phyloP scores from a whole-genome alignment of 352 stramenopile genomes.

The Pythium phragmitis region DNA sequence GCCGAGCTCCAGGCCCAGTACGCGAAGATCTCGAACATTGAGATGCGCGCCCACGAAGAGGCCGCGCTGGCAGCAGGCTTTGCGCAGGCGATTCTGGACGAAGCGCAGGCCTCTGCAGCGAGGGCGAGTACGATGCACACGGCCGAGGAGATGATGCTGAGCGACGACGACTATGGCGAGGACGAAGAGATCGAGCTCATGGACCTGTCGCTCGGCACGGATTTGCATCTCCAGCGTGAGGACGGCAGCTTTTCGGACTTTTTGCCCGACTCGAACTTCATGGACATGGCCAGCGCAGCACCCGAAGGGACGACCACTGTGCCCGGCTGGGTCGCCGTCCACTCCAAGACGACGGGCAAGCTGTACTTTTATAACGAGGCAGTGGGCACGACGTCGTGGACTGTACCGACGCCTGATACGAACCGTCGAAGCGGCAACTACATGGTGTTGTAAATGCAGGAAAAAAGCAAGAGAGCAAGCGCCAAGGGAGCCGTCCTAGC shows the following conservation, averaged over 20 bases:
- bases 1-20: slow-evolving; percentile 15
- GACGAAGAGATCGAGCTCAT: slow-evolving; percentile 23
- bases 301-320: slow-evolving; percentile 26
- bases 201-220: slow-evolving; percentile 50
- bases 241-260: slow-evolving; percentile 73
- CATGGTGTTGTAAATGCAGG: slow-evolving; percentile 59
- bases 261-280: slow-evolving; percentile 63
- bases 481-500: too few relatives aligned
- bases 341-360: slow-evolving; percentile 73
- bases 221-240: slow-evolving; percentile 29
- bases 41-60: slow-evolving; percentile 24
- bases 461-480: neutral
- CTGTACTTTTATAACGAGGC: slow-evolving; percentile 85
- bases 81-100: slow-evolving; percentile 20
- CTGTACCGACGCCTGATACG: slow-evolving; percentile 57
- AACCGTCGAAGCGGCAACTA: slow-evolving; percentile 52
- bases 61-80: slow-evolving; percentile 23
- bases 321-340: slow-evolving; percentile 60
- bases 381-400: slow-evolving; percentile 77
- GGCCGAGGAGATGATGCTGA: slow-evolving; percentile 3
- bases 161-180: slow-evolving; percentile 14
- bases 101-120: slow-evolving; percentile 6
- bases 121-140: slow-evolving; percentile 10
- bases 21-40: slow-evolving; percentile 25
- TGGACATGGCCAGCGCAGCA: slow-evolving; percentile 41